Evolutionary conservation across 306 rosid species (phyloP), one percentile per base, ranked within the genome.

Genomic region (Acacia acuminata): DNA sequence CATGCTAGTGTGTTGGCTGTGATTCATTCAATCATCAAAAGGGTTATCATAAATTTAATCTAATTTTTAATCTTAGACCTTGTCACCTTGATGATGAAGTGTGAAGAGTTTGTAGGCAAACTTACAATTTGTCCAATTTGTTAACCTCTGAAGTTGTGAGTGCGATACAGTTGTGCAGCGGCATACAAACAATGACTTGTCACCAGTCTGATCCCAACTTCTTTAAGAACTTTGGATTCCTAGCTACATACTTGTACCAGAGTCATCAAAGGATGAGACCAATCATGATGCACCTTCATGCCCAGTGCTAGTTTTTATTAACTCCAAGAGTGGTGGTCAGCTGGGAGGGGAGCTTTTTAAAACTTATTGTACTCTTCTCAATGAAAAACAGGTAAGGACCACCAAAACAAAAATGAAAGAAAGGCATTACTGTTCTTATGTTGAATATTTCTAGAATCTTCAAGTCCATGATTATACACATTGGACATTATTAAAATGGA

Each of bases 321-420:
- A 96, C 86, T 89, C 97, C 89, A 92, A 72, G 90, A 96, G 99
- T 88, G 99, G 99, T 69, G 99, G 99, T 27, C 99, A 91, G 86
- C 96, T 96, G n/a, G 99, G 99, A 60, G 99, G 96, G 50, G 77
- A 86, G 61, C 98, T 96, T 32, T 84, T 94, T 38, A 47, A 60
- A 51, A 90, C 99, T 0, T 96, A 88, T 76, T 86, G 89, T 4
- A 2, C 79, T 60, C 78, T 96, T 69, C 97, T 96, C 40, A 91
- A 86, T 55, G 83, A 86, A 69, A 82, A 87, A 10, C 99, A 96
- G 97, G 99, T 90, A 72, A 5, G 14, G 20, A 19, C 5, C 17
- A 20, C 24, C 12, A 42, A 40, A 40, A 70, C 25, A 42, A 42
- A 45, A 51, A 51, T 16, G 58, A n/a, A 56, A 70, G 24, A 20